Evolutionary conservation across 352 stramenopile species (phyloP).

Genomic region (Pythium vanterpoolii): DNA sequence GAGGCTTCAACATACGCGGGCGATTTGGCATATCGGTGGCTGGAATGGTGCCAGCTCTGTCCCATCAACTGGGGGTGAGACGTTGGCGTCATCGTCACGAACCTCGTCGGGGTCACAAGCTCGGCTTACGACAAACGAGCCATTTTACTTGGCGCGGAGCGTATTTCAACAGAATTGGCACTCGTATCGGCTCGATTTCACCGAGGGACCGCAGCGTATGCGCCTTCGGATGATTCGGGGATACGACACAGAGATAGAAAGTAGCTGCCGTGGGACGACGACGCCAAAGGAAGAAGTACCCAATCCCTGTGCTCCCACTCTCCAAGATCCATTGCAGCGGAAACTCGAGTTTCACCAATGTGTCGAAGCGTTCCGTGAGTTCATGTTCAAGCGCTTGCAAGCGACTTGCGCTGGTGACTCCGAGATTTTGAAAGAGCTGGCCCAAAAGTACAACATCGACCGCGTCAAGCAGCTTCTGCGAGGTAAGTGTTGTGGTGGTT

Average conservation of each 20-base stretch:
- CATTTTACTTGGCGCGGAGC: constrained; percentile 26
- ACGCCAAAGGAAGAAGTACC: neutral
- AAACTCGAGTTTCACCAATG: constrained; percentile 29
- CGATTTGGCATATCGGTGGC: constrained; percentile 20
- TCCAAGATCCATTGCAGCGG: constrained; percentile 5
- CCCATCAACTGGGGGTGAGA: neutral
- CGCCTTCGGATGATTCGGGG: constrained; percentile 24
- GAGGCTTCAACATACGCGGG: constrained; percentile 15
- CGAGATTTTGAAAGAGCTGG: constrained; percentile 7
- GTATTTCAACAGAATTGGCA: constrained; percentile 23
- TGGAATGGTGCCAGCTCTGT: constrained; percentile 6
- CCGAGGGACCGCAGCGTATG: constrained; percentile 31
- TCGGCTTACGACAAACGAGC: neutral
- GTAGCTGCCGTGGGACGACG: neutral
- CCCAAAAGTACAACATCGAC: constrained; percentile 1
- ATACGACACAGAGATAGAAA: constrained; percentile 1
- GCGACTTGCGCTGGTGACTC: neutral
- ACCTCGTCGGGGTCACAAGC: neutral
- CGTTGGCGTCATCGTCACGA: too few relatives aligned
- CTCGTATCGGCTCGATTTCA: constrained; percentile 25
- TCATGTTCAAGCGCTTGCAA: constrained; percentile 21
- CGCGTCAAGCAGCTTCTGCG: constrained; percentile 9
- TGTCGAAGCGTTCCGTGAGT: constrained; percentile 26
- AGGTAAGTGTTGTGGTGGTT: constrained; percentile 7
- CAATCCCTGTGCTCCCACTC: neutral